Evolutionary conservation across 257 asterid species (phyloP).

Genomic region (Capsicum baccatum): DNA sequence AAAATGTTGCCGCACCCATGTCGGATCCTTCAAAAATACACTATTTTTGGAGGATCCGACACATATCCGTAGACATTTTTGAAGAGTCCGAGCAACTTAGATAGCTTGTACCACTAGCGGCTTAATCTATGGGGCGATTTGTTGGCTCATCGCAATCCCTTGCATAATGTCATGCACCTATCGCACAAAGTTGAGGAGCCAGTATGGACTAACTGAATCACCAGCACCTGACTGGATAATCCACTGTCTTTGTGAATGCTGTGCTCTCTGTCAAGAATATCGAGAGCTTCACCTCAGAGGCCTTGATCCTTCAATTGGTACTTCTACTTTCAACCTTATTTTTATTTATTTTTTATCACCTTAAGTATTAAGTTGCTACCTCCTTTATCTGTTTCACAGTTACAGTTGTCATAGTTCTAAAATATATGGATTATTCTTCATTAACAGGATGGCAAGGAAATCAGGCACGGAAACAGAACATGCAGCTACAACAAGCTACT

Average conservation of each 20-base stretch:
- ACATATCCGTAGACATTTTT: too few species aligned
- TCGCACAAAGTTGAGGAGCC: conserved; percentile 59
- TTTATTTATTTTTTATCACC: not conserved
- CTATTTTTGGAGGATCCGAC: too few species aligned
- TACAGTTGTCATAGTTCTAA: not conserved
- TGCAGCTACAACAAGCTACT: conserved; percentile 42
- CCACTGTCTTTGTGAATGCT: conserved; percentile 67
- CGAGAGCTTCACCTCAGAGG: conserved; percentile 64
- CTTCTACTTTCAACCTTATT: not conserved
- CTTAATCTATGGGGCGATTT: conserved; percentile 45
- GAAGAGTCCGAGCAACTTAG: too few species aligned
- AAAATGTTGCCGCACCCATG: too few species aligned
- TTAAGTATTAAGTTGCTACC: not conserved
- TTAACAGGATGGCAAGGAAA: conserved; percentile 65
- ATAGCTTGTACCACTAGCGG: conserved; percentile 71
- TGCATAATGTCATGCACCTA: conserved; percentile 70
- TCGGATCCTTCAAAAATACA: too few species aligned
- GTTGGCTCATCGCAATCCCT: conserved; percentile 53
- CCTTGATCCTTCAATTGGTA: conserved; percentile 70
- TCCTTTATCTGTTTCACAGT: not conserved
- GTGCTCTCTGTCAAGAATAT: conserved; percentile 81
- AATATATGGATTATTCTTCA: not conserved
- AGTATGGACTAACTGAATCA: conserved; percentile 57
- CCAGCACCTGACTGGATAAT: conserved; percentile 62
- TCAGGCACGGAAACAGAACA: conserved; percentile 34